A percentile compares a stretch with the other conserved stretches of the same genome.
These are phyloP conservation scores for Diaporthe batatas DNA, from an alignment of 2,329 filamentous ascomycete species.

Conservation along the genomic window DNA sequence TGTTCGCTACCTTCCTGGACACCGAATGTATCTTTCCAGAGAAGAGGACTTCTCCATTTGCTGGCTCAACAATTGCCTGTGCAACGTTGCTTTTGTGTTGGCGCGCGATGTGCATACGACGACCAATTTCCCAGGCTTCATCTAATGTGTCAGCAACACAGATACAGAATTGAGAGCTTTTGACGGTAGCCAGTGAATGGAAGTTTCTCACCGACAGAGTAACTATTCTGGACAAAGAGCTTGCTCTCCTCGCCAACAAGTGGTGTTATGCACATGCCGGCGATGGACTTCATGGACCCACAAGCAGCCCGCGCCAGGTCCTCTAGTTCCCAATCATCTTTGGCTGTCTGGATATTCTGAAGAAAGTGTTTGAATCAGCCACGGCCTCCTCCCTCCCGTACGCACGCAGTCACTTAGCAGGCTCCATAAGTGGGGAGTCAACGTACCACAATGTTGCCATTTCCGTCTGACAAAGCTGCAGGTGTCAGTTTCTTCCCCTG, in stretches of 20 bases:
- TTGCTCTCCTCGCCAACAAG: neutral
- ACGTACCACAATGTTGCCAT: constrained; percentile 5
- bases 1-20: constrained; percentile 3
- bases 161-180: neutral
- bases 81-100: neutral
- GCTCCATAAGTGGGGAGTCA: fast-evolving
- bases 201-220: neutral
- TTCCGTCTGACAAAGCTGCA: constrained; percentile 5
- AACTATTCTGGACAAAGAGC: constrained; percentile 7
- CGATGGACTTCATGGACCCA: constrained; percentile 22
- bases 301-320: constrained; percentile 1
- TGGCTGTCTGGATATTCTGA: neutral
- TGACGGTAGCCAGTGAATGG: fast-evolving
- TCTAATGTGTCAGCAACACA: fast-evolving
- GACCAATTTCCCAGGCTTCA: constrained; percentile 8
- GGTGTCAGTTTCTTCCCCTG: constrained; percentile 11
- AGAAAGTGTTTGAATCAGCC: neutral
- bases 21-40: neutral
- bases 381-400: fast-evolving
- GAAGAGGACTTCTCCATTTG: neutral
- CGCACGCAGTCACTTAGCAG: too few relatives aligned
- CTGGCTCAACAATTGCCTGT: neutral
- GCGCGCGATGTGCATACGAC: neutral
- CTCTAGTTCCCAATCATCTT: constrained; percentile 11
- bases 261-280: constrained; percentile 6